phyloP scores from a whole-genome alignment of 148 eudicot genomes.

The Pharnaceum exiguum region DNA sequence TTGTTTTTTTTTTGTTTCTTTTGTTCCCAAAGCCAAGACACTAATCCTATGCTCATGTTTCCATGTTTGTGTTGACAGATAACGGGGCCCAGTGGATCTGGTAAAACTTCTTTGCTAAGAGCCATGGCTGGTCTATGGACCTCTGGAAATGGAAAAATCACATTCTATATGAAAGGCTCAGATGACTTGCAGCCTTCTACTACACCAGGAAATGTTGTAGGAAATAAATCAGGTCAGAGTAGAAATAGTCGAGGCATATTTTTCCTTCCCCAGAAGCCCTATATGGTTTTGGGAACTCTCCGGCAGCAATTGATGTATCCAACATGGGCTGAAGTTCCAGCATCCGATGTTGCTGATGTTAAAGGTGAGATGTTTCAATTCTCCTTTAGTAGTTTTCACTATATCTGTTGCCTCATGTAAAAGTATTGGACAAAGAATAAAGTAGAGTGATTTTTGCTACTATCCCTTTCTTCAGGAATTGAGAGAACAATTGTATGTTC shows the following conservation, averaged over 20 bases:
- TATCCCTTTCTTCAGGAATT: too few relatives aligned
- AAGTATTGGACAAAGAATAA: not conserved
- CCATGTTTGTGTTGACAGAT: conserved; percentile 42
- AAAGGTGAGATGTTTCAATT: conserved; percentile 40
- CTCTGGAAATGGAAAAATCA: conserved; percentile 74
- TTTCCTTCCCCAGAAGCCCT: conserved; percentile 96
- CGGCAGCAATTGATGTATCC: conserved; percentile 98
- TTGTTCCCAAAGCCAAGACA: conserved; percentile 3
- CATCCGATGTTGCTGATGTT: conserved; percentile 30
- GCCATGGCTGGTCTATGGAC: conserved; percentile 97
- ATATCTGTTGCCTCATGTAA: not conserved
- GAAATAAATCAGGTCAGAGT: conserved; percentile 17
- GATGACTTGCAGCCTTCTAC: conserved; percentile 17
- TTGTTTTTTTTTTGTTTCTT: not conserved
- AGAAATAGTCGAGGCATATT: conserved; percentile 59
- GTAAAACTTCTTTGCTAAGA: conserved; percentile 91
- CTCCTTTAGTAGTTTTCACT: not conserved
- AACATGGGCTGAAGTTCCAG: conserved; percentile 58
- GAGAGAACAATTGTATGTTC: too few relatives aligned
- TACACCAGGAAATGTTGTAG: conserved; percentile 20
- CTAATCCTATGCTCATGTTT: conserved; percentile 4
- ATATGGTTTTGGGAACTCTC: conserved; percentile 95
- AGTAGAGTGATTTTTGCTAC: too few relatives aligned
- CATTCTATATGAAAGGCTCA: conserved; percentile 40
- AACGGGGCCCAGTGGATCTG: conserved; percentile 94